Evolutionary conservation across 2,329 filamentous ascomycete genomes (phyloP).

Genomic region (Colletotrichum karsti): DNA sequence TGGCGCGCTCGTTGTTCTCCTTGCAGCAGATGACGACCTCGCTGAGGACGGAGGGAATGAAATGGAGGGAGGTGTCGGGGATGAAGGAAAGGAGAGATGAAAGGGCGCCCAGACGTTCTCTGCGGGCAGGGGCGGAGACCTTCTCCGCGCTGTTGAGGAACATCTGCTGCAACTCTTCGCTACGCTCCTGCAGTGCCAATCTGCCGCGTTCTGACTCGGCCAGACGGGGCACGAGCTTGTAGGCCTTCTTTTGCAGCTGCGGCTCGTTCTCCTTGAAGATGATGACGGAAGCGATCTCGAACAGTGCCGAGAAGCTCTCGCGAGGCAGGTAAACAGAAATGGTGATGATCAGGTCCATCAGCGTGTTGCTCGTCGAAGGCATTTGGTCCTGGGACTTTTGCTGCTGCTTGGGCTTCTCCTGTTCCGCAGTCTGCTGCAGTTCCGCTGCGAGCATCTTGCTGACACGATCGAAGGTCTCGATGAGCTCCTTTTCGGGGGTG

Average conservation of each 20-base stretch:
- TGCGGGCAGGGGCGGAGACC: constrained; percentile 84
- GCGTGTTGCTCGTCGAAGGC: constrained; percentile 91
- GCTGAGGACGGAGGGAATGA: constrained; percentile 89
- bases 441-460: constrained; percentile 83
- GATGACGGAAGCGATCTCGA: constrained; percentile 85
- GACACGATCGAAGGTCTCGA: constrained; percentile 88
- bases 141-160: constrained; percentile 83
- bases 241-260: constrained; percentile 98
- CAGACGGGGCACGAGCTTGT: constrained; percentile 94
- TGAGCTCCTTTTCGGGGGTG: constrained; percentile 79
- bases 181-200: constrained; percentile 79
- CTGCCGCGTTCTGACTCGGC: constrained; percentile 82
- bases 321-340: constrained; percentile 93
- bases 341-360: constrained; percentile 97
- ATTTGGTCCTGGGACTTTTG: constrained; percentile 70
- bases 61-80: constrained; percentile 82
- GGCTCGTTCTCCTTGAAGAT: constrained; percentile 85
- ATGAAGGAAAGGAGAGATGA: constrained; percentile 82
- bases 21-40: constrained; percentile 98
- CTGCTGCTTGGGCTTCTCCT: constrained; percentile 69
- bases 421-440: constrained; percentile 61
- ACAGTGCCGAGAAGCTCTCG: constrained; percentile 84
- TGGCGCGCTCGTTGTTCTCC: constrained; percentile 94
- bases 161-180: constrained; percentile 81
- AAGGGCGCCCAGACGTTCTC: constrained; percentile 87